Conservation (phyloP, 495 filamentous ascomycete species). For the Xylaria venustula region DNA sequence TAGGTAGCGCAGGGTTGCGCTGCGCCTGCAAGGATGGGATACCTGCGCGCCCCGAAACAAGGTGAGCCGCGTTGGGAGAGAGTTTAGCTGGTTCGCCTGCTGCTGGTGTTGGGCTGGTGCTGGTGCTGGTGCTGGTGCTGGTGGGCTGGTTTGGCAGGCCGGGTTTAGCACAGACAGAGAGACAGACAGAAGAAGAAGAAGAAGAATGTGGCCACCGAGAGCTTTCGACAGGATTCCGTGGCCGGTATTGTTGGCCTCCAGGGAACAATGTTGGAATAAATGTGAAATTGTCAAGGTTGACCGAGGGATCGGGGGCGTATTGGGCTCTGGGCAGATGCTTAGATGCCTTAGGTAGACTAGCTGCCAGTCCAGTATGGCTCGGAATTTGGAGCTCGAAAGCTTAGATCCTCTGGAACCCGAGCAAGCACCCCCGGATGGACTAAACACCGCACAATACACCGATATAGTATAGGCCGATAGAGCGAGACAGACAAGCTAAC, state of each 20-base stretch:
- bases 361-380: slow-evolving; percentile 5
- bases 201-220: background rate
- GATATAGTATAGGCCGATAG: background rate
- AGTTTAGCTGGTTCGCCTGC: background rate
- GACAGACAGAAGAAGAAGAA: no score
- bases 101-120: no score
- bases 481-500: background rate
- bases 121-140: no score
- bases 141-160: background rate
- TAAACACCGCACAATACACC: background rate
- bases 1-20: slow-evolving; percentile 21
- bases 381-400: slow-evolving; percentile 10
- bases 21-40: slow-evolving; percentile 31
- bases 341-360: background rate
- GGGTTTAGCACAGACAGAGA: no score
- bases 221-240: background rate
- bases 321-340: background rate
- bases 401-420: slow-evolving; percentile 10
- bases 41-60: slow-evolving; percentile 22
- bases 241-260: slow-evolving; percentile 15
- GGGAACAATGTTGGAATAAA: slow-evolving; percentile 17
- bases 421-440: background rate
- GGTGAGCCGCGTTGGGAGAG: slow-evolving; percentile 10
- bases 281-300: slow-evolving; percentile 24
- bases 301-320: slow-evolving; percentile 7